These are phyloP conservation scores for Venturia pyrina DNA, from an alignment of 2,329 filamentous ascomycete genomes.

Conservation along the genomic window DNA sequence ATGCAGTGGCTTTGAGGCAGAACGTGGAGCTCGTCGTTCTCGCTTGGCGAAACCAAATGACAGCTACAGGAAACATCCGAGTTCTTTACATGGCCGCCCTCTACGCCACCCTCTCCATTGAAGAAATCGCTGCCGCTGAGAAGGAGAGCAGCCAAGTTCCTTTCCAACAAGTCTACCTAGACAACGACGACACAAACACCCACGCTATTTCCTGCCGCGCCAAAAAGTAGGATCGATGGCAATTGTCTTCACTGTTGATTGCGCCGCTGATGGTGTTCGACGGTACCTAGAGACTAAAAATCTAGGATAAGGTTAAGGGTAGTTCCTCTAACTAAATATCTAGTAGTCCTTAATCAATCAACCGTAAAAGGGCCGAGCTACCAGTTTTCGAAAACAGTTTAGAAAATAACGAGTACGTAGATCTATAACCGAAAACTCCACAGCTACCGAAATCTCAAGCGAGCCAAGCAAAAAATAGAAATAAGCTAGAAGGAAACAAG, in stretches of 20 bases:
- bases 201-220: conserved; percentile 67
- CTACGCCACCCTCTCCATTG: conserved; percentile 85
- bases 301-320: no score
- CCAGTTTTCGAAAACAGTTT: no score
- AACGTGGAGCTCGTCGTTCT: not conserved
- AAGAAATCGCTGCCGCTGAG: conserved; percentile 73
- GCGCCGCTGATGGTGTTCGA: conserved; percentile 83
- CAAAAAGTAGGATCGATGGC: conserved; percentile 64
- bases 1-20: not conserved
- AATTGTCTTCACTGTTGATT: conserved; percentile 80
- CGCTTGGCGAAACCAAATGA: no score
- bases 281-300: no score
- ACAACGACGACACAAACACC: conserved; percentile 72
- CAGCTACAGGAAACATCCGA: conserved; percentile 66
- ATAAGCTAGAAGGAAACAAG: no score
- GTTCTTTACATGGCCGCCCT: conserved; percentile 83
- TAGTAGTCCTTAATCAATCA: no score
- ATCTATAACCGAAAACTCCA: no score
- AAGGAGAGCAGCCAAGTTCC: conserved; percentile 60
- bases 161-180: conserved; percentile 92
- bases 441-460: no score
- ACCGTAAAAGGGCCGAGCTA: no score
- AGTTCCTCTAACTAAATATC: no score
- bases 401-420: no score
- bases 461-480: no score